Evolutionary conservation across 2,329 filamentous ascomycete genomes (phyloP), one percentile per base, ranked within the genome.

Genomic region (Coleophoma crateriformis): DNA sequence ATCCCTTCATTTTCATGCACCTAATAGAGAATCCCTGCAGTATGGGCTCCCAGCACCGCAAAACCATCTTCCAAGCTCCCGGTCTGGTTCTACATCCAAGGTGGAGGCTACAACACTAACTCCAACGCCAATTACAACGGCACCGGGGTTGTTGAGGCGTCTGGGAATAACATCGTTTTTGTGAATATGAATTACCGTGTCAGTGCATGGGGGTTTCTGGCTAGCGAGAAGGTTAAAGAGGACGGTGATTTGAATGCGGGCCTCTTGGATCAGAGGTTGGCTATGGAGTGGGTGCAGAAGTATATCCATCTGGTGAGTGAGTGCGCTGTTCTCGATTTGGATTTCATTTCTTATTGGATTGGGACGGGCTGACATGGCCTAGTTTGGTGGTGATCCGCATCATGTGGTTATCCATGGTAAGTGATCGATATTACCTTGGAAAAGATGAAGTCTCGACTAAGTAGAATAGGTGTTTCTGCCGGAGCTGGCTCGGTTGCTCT

Each of bases 161-260:
- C 76, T 0, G 68, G 63, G 13, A 57, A 67, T 22, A 71, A 68
- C 52, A 67, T 84, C 44, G 66, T 84, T 13, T 72, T 79, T 48
- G 78, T 84, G 45, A 78, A 77, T 57, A 82, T 84, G 62, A 81
- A 82, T 64, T 84, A 84, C 59, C 75, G 83, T 7, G 77, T 87
- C 7, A 81, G 81, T 0, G 67, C 79, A 0, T 78, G 78, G 57
- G 84, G 83, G 0, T 87, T 86, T 56, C 70, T 87, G 1, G 76
- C 80, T 0, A 75, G 80, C 43, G 73, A 80, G 37, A 68, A 75
- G 32, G 70, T 86, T 10, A 71, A 73, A 35, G 61, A 67, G 5
- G 67, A 80, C 54, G 82, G 82, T 1, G 72, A 76, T 45, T 69
- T 85, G 8, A 87, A 88, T 58, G 79, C 69, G 2, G 84, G 84